Evolutionary conservation across 2,329 filamentous ascomycete species (phyloP).

Genomic region (Fusarium protoensiforme): DNA sequence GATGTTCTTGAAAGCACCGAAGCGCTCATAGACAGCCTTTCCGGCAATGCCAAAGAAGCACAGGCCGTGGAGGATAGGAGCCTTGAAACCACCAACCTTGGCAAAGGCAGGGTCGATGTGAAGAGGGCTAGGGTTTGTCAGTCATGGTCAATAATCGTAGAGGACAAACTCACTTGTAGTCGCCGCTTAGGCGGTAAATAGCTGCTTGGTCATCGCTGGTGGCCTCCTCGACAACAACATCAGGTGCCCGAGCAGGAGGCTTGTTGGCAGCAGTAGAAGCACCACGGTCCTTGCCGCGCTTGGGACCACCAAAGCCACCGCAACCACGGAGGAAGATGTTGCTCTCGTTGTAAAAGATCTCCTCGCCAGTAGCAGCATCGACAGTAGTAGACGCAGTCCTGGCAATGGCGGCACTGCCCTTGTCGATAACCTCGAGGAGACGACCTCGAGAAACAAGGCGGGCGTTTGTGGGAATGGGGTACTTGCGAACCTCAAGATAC

Average conservation of each 20-base stretch:
- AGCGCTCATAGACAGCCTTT: conserved; percentile 89
- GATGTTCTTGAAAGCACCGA: conserved; percentile 87
- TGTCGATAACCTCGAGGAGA: conserved; percentile 95
- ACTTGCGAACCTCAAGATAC: conserved; percentile 93
- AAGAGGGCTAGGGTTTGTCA: conserved; percentile 68
- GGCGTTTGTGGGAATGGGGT: conserved; percentile 87
- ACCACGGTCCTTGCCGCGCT: conserved; percentile 81
- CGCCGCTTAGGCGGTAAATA: conserved; percentile 91
- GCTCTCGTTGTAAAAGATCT: conserved; percentile 96
- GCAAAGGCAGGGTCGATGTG: conserved; percentile 96
- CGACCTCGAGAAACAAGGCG: conserved; percentile 80
- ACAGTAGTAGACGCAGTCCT: conserved; percentile 84
- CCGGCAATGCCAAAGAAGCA: conserved; percentile 93
- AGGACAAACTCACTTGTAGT: conserved; percentile 74
- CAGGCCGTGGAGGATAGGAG: conserved; percentile 94
- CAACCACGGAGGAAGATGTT: conserved; percentile 93
- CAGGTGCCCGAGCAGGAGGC: conserved; percentile 80
- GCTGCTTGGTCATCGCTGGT: conserved; percentile 93
- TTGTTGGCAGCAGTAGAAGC: conserved; percentile 82
- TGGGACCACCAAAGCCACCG: conserved; percentile 88
- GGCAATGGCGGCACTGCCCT: conserved; percentile 88
- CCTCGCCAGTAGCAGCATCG: conserved; percentile 85
- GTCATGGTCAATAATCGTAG: not conserved
- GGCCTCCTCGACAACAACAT: conserved; percentile 84
- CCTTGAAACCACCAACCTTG: conserved; percentile 94